Evolutionary conservation across 805 yeast species (phyloP).

Genomic region (Myxozyma mucilagina): DNA sequence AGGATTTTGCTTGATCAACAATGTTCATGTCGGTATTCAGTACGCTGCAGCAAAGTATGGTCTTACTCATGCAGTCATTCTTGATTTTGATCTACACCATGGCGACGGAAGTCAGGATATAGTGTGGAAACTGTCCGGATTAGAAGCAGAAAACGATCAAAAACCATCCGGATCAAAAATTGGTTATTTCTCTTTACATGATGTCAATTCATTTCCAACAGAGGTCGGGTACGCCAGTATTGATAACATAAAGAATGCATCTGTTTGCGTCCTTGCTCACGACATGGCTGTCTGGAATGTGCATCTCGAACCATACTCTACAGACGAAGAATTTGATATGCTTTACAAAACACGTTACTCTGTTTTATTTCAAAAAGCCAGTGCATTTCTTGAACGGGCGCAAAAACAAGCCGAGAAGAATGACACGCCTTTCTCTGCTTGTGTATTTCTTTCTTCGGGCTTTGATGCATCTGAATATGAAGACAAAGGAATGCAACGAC

Average conservation of each 20-base stretch:
- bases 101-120: conserved; percentile 90
- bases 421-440: conserved; percentile 49
- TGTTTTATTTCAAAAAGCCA: conserved; percentile 63
- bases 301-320: conserved; percentile 66
- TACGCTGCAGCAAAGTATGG: conserved; percentile 64
- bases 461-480: conserved; percentile 87
- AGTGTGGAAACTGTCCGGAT: conserved; percentile 76
- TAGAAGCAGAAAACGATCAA: conserved; percentile 37
- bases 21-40: conserved; percentile 77
- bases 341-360: conserved; percentile 63
- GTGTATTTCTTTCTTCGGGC: conserved; percentile 80
- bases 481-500: conserved; percentile 81
- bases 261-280: conserved; percentile 75
- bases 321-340: conserved; percentile 63
- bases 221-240: conserved; percentile 75
- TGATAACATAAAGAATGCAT: conserved; percentile 70
- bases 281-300: conserved; percentile 81
- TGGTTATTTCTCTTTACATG: conserved; percentile 82
- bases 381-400: conserved; percentile 52
- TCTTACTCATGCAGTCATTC: conserved; percentile 76
- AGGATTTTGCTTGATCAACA: conserved; percentile 79
- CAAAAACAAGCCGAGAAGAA: conserved; percentile 19
- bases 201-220: conserved; percentile 82
- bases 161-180: conserved; percentile 52
- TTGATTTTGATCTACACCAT: conserved; percentile 83